Evolutionary conservation across 2,329 filamentous ascomycete species (phyloP).

Genomic region (Phialophora verrucosa): DNA sequence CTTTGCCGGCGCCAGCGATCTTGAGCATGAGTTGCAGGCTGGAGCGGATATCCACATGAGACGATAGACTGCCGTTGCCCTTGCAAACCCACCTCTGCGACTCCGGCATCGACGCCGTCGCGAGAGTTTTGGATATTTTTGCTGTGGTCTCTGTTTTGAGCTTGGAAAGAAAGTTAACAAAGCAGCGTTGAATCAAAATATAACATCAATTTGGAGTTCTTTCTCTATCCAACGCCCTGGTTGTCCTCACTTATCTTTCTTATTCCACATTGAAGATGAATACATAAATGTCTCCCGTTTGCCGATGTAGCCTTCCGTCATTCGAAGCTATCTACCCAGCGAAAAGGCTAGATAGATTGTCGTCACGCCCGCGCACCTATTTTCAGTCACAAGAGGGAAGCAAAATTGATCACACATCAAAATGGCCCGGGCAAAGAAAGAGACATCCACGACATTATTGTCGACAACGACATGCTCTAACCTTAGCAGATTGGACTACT

Average conservation of each 20-base stretch:
- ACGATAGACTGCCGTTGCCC: slow-evolving; percentile 33
- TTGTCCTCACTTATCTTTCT: background rate
- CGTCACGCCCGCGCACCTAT: no score
- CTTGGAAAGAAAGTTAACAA: slow-evolving; percentile 2
- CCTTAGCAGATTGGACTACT: no score
- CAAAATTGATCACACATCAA: no score
- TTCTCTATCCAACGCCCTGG: background rate
- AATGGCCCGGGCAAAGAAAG: no score
- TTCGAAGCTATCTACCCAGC: no score
- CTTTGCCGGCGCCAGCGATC: slow-evolving; percentile 50
- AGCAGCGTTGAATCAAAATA: slow-evolving; percentile 1
- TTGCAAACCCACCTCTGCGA: background rate
- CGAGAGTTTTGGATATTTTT: background rate
- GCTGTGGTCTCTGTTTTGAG: background rate
- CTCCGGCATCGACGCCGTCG: background rate
- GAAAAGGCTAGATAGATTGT: no score
- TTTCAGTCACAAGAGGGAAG: no score
- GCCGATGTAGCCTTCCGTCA: no score
- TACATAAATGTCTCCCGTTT: background rate
- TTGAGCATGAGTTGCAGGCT: slow-evolving; percentile 59
- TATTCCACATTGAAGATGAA: background rate
- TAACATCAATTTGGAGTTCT: background rate
- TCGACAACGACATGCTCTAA: no score
- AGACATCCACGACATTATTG: no score
- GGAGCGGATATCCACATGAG: slow-evolving; percentile 59